These are phyloP conservation scores for Backusella macrospora DNA, from an alignment of 192 early-diverging fungal genomes.

Conservation along the genomic window DNA sequence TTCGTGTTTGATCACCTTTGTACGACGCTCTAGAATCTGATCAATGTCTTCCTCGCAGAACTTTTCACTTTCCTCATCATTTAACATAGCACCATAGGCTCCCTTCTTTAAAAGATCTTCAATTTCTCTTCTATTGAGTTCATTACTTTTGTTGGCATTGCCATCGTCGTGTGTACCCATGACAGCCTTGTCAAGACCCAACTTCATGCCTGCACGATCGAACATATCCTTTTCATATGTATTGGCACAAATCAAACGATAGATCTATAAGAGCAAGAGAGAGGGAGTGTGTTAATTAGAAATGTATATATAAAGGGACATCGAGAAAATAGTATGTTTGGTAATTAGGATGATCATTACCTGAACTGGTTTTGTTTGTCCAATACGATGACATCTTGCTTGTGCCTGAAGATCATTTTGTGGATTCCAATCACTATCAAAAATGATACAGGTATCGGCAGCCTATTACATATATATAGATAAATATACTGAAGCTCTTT, in stretches of 20 bases:
- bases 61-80: constrained; percentile 73
- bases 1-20: constrained; percentile 79
- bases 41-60: constrained; percentile 92
- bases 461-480: constrained; percentile 44
- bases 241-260: constrained; percentile 76
- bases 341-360: background rate
- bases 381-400: constrained; percentile 83
- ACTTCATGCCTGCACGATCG: constrained; percentile 85
- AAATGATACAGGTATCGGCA: constrained; percentile 87
- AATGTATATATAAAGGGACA: too few species aligned
- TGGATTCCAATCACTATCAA: constrained; percentile 90
- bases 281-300: too few species aligned
- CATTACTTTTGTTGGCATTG: constrained; percentile 47
- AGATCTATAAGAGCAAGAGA: constrained; percentile 31
- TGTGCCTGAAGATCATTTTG: constrained; percentile 90
- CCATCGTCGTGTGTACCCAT: constrained; percentile 57
- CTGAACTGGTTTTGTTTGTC: constrained; percentile 85
- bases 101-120: constrained; percentile 88
- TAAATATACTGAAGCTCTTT: background rate
- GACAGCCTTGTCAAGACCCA: constrained; percentile 80
- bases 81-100: constrained; percentile 85
- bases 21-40: constrained; percentile 75
- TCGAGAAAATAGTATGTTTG: background rate
- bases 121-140: constrained; percentile 74
- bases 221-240: constrained; percentile 92